Base-by-base conservation (phyloP, 2,329 filamentous ascomycete genomes). In the Pezicula carpinea region DNA sequence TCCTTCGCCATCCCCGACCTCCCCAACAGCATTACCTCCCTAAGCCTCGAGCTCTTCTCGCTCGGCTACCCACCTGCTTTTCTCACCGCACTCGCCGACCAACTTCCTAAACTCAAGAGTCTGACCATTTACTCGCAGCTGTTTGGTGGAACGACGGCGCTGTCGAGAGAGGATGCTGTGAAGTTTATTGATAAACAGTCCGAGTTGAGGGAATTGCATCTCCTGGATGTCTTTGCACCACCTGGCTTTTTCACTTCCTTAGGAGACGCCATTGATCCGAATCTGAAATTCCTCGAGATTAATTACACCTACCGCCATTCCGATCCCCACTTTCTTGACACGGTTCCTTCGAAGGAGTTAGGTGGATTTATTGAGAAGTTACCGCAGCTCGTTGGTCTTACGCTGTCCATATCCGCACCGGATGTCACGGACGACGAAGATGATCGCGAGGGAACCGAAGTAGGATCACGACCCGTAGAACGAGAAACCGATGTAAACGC, bases 31-130 rank as follows among this genome's bases (percentile, higher is more conserved):
- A 71, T 75, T 52, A 68, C 69, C 29, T 59, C 59, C 46, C 60
- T 76, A 2, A 73, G 70, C 0, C 66, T 75, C 35, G 72, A 75
- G 53, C 64, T 73, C 22, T 76, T 76, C 64, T 65, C 65, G 11
- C 60, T 74, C 5, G 72, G 72, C 29, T 75, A 73, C 54, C 69
- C 64, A 6, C 63, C 66, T 0, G 66, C 65, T 10, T 75, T 73
- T 55, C 61, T 75, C 13, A 63, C 57, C 7, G 55, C 60, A 1
- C 58, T 75, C 4, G 65, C 66, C 5, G 57, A 63, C n/a, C 53
- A 62, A 3, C 54, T 75, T 2, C 66, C 66, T 3, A 66, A 69
- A 14, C 51, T 74, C 21, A 69, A 66, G 49, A 64, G 59, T 38
- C 52, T 76, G 17, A 72, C 72, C 0, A 52, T 74, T 2, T 75